Evolutionary conservation across 495 filamentous ascomycete genomes (phyloP).

Genomic region (Trichoderma parareesei): DNA sequence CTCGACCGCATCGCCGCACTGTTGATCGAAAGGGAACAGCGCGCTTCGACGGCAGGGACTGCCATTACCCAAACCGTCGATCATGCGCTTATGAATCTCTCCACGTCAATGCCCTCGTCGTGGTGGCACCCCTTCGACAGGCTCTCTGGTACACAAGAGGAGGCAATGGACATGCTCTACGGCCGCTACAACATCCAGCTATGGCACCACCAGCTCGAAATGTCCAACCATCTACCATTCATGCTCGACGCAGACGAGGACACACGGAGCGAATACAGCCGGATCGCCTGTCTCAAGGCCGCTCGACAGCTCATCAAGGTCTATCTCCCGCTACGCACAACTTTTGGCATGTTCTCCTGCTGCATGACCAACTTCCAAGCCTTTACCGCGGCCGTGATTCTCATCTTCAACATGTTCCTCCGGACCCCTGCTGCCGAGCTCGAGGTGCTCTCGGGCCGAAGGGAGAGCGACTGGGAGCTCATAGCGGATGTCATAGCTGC

Average conservation of each 20-base stretch:
- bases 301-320: not conserved
- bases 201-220: constrained; percentile 4
- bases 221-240: constrained; percentile 3
- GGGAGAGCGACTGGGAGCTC: not conserved
- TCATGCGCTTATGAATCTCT: not conserved
- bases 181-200: not conserved
- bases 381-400: not conserved
- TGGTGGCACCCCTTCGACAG: not conserved
- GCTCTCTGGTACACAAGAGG: not conserved
- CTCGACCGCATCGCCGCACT: not conserved
- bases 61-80: not conserved
- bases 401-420: constrained; percentile 5
- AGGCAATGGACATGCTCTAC: constrained; percentile 5
- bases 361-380: constrained; percentile 5
- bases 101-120: not conserved
- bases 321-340: not conserved
- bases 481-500: not conserved
- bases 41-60: not conserved
- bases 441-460: not conserved
- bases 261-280: not conserved
- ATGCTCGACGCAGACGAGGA: not conserved
- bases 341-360: constrained; percentile 5
- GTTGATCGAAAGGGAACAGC: not conserved
- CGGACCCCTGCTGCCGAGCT: not conserved
- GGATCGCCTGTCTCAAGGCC: not conserved